Evolutionary conservation across 208 protist species (phyloP).

Genomic region (Trypanosoma grayi): DNA sequence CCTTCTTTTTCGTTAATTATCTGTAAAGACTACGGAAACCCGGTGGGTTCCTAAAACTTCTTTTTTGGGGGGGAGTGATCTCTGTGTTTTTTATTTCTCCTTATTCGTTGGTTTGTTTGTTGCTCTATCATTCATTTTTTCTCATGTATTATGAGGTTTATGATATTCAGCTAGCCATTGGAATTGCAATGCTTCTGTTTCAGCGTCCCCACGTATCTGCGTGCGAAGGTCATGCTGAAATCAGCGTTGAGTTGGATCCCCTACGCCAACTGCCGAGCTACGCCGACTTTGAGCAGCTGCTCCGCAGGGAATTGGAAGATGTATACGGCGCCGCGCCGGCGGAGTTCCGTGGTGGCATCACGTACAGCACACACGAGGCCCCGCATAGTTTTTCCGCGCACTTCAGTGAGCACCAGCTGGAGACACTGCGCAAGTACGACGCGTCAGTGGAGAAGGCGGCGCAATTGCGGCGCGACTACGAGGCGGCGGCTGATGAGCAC

Average conservation of each 20-base stretch:
- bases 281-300: slow-evolving; percentile 30
- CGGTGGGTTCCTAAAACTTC: too few relatives aligned
- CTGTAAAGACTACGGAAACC: too few relatives aligned
- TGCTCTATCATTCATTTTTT: neutral
- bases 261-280: slow-evolving; percentile 43
- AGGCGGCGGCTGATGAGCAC: slow-evolving; percentile 10
- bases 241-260: slow-evolving; percentile 39
- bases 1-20: too few relatives aligned
- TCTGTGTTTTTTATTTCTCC: slow-evolving; percentile 14
- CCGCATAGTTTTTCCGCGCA: slow-evolving; percentile 33
- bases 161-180: neutral
- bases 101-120: slow-evolving; percentile 9
- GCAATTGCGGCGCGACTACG: slow-evolving; percentile 14
- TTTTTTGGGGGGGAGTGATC: too few relatives aligned
- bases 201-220: slow-evolving; percentile 50
- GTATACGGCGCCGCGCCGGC: slow-evolving; percentile 36
- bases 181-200: slow-evolving; percentile 44
- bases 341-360: slow-evolving; percentile 15
- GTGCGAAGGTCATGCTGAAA: slow-evolving; percentile 40
- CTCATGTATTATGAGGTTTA: too few relatives aligned
- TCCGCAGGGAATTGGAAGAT: slow-evolving; percentile 40
- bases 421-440: slow-evolving; percentile 46
- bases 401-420: slow-evolving; percentile 39
- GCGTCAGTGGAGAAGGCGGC: slow-evolving; percentile 17
- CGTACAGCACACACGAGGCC: slow-evolving; percentile 46